phyloP scores from a whole-genome alignment of 345 rosid genomes.

The Lepidium sativum region DNA sequence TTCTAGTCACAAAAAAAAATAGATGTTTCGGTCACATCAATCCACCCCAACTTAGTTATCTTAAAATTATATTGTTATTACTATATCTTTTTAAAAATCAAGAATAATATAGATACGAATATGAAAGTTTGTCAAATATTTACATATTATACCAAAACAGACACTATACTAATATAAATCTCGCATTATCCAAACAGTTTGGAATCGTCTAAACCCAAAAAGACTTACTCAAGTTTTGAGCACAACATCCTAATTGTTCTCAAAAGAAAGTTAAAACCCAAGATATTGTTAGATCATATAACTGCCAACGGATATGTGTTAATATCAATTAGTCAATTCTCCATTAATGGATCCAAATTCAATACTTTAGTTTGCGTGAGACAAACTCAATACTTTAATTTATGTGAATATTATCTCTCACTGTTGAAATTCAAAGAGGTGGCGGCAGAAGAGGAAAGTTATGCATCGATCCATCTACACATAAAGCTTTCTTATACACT shows the following conservation, averaged over 20 bases:
- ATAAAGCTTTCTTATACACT: conserved; percentile 9
- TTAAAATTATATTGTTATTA: no score
- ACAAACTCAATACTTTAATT: not conserved
- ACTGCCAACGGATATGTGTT: not conserved
- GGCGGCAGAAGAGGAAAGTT: conserved; percentile 9
- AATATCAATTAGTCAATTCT: not conserved
- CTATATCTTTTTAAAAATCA: no score
- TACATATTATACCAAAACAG: no score
- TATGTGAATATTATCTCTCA: conserved; percentile 19
- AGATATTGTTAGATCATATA: not conserved
- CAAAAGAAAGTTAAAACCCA: not conserved
- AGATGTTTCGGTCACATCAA: no score
- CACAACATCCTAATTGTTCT: not conserved
- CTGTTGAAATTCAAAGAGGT: conserved; percentile 1
- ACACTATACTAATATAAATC: no score
- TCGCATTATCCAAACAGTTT: no score
- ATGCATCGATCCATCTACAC: not conserved
- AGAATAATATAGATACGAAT: no score
- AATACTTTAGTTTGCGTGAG: not conserved
- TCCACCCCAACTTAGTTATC: no score
- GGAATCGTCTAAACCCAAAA: no score
- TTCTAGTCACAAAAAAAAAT: no score
- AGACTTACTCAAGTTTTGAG: no score
- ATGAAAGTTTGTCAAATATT: no score
- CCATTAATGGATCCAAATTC: not conserved